These are phyloP conservation scores for Podospora conica DNA, from an alignment of 495 filamentous ascomycete genomes.

Conservation along the genomic window DNA sequence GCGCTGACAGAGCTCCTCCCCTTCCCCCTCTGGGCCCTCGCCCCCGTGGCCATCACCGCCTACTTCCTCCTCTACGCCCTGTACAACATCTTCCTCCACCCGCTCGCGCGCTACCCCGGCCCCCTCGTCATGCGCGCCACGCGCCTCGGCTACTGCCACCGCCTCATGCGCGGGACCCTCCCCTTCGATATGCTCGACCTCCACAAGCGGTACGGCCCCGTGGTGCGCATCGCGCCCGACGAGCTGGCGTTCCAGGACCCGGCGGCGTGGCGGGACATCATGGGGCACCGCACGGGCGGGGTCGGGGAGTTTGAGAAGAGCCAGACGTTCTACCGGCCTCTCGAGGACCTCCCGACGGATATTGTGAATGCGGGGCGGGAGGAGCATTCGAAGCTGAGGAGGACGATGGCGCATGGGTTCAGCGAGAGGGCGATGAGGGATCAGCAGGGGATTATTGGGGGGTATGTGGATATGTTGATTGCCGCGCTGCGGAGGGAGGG, in stretches of 20 bases:
- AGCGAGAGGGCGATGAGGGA: constrained; percentile 42
- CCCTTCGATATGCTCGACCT: constrained; percentile 38
- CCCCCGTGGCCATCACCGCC: not conserved
- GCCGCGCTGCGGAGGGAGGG: constrained; percentile 33
- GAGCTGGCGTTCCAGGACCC: constrained; percentile 46
- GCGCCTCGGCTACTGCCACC: constrained; percentile 28
- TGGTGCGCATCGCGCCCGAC: constrained; percentile 50
- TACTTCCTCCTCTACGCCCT: constrained; percentile 12
- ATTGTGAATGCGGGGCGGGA: constrained; percentile 31
- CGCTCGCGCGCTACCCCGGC: constrained; percentile 45
- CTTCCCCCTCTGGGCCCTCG: not conserved
- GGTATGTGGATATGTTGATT: constrained; percentile 44
- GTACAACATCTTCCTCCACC: constrained; percentile 48
- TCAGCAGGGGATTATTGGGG: constrained; percentile 40
- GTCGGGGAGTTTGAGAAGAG: constrained; percentile 32
- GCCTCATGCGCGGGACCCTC: constrained; percentile 30
- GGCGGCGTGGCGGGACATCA: constrained; percentile 52
- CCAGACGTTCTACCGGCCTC: constrained; percentile 26
- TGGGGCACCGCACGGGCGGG: constrained; percentile 33
- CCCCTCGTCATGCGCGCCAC: constrained; percentile 39
- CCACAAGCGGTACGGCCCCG: constrained; percentile 45
- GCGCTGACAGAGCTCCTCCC: not conserved
- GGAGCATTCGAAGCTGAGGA: constrained; percentile 38
- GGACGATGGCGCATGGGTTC: constrained; percentile 50
- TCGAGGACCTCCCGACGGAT: constrained; percentile 21